Evolutionary conservation across 2,329 filamentous ascomycete species (phyloP).

Genomic region (Graphilbum fragrans): DNA sequence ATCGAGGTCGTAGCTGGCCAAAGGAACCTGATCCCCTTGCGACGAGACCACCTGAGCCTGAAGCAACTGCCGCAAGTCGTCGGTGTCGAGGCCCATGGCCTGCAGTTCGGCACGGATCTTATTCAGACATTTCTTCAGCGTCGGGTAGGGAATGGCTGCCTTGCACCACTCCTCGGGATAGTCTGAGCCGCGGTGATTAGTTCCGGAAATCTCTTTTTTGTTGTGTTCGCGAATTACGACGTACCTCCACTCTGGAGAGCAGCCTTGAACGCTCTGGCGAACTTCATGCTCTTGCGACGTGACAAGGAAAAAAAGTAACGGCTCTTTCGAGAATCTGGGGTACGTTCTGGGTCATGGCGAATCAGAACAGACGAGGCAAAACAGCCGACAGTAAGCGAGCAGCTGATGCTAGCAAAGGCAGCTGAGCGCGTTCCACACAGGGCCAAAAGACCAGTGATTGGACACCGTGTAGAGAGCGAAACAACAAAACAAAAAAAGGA

Average conservation of each 20-base stretch:
- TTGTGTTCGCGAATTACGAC: neutral
- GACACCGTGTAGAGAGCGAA: too few species aligned
- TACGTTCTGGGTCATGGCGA: neutral
- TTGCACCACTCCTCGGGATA: conserved; percentile 64
- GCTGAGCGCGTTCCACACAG: too few species aligned
- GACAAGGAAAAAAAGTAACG: too few species aligned
- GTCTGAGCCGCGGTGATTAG: conserved; percentile 22
- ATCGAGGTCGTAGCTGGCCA: conserved; percentile 40
- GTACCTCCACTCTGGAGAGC: conserved; percentile 31
- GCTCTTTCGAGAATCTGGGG: neutral
- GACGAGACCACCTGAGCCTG: conserved; percentile 31
- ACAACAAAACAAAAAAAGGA: too few species aligned
- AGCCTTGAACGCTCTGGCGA: conserved; percentile 65
- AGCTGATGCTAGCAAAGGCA: too few species aligned
- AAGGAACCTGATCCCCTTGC: conserved; percentile 14
- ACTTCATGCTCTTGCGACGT: conserved; percentile 60
- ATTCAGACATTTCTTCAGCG: conserved; percentile 83
- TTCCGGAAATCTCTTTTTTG: neutral
- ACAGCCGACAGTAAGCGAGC: too few species aligned
- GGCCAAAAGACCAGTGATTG: too few species aligned
- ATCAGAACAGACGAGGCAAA: neutral
- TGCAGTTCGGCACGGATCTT: conserved; percentile 61
- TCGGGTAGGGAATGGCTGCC: conserved; percentile 69
- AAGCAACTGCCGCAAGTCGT: conserved; percentile 56
- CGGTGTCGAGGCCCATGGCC: conserved; percentile 57